phyloP scores from a whole-genome alignment of 1,139 yeast genomes.

The Geotrichum carabidarum region DNA sequence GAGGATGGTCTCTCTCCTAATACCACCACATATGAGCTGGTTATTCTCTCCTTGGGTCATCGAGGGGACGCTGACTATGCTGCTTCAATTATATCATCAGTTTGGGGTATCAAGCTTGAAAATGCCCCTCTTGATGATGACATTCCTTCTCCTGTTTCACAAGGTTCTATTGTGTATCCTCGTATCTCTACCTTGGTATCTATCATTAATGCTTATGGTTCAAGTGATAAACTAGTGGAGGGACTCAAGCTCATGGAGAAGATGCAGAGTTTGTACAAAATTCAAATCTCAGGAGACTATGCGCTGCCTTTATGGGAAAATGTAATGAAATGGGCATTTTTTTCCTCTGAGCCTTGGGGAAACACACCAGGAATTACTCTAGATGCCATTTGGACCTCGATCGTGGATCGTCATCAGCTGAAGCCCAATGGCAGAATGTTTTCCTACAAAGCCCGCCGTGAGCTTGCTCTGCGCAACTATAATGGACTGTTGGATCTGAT shows the following conservation, averaged over 20 bases:
- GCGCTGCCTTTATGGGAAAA: constrained; percentile 31
- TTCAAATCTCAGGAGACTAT: constrained; percentile 23
- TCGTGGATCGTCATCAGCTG: constrained; percentile 17
- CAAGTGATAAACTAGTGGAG: constrained; percentile 28
- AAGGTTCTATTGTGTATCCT: constrained; percentile 28
- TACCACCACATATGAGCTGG: constrained; percentile 33
- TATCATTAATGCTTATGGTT: constrained; percentile 33
- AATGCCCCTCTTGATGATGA: constrained; percentile 14
- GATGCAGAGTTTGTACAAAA: constrained; percentile 26
- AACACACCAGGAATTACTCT: constrained; percentile 25
- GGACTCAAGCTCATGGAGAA: constrained; percentile 30
- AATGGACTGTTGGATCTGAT: constrained; percentile 8
- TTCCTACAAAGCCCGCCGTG: constrained; percentile 15
- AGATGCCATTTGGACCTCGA: constrained; percentile 29
- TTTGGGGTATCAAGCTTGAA: constrained; percentile 31
- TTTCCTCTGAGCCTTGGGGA: constrained; percentile 29
- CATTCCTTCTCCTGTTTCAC: constrained; percentile 1
- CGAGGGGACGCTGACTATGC: constrained; percentile 26
- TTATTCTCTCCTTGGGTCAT: constrained; percentile 32
- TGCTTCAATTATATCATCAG: constrained; percentile 26
- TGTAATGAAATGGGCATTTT: constrained; percentile 29
- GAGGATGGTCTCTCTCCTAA: constrained; percentile 31
- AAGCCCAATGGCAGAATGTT: constrained; percentile 26
- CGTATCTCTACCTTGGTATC: constrained; percentile 29
- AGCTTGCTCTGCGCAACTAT: constrained; percentile 9